phyloP scores from a whole-genome alignment of 2,329 filamentous ascomycete genomes.

The Phialemoniopsis sp. region DNA sequence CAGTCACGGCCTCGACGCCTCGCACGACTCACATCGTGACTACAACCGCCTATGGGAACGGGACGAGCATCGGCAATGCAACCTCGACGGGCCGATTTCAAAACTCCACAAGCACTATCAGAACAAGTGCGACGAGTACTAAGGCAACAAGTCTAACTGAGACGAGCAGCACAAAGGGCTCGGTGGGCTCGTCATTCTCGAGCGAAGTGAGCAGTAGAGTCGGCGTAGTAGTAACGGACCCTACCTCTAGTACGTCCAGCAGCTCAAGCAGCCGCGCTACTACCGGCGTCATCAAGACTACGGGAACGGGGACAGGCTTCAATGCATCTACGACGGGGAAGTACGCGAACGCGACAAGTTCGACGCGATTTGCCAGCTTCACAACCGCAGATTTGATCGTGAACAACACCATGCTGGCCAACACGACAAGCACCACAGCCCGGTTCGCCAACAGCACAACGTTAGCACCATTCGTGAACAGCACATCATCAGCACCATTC shows the following conservation, averaged over 20 bases:
- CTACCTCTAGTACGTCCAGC: no score
- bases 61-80: not conserved
- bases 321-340: not conserved
- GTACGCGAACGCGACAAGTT: not conserved
- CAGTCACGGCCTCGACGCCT: slow-evolving; percentile 6
- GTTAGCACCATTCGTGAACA: slow-evolving; percentile 2
- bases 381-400: not conserved
- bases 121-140: no score
- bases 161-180: no score
- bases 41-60: not conserved
- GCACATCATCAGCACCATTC: not conserved
- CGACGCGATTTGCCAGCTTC: not conserved
- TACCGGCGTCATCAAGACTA: no score
- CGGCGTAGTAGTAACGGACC: no score
- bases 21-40: slow-evolving; percentile 7
- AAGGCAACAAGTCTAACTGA: no score
- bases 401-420: slow-evolving; percentile 1
- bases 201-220: no score
- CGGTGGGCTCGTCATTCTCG: no score
- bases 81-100: slow-evolving; percentile 1
- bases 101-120: slow-evolving; percentile 4
- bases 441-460: not conserved
- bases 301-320: not conserved
- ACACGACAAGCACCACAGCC: slow-evolving; percentile 1
- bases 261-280: no score